Evolutionary conservation across 2,329 filamentous ascomycete genomes (phyloP).

Genomic region (Fusarium guadeloupense): DNA sequence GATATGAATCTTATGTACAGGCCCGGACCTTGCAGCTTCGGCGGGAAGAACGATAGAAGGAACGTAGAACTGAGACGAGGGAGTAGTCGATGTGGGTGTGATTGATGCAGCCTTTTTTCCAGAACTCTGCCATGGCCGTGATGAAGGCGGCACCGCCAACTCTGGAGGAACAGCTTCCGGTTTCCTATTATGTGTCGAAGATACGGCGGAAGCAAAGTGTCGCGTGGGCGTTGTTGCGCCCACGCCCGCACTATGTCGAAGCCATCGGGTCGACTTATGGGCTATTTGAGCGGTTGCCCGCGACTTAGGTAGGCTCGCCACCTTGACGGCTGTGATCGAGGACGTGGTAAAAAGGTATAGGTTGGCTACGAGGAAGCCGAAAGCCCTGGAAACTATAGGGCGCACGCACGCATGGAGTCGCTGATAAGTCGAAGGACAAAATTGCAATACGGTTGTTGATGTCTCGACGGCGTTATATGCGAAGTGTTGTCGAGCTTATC

Average conservation of each 20-base stretch:
- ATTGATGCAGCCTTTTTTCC: slow-evolving; percentile 13
- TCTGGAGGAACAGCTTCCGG: slow-evolving; percentile 37
- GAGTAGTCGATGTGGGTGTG: slow-evolving; percentile 20
- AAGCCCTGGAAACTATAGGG: slow-evolving; percentile 13
- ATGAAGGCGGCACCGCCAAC: slow-evolving; percentile 16
- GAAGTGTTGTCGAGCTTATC: not conserved
- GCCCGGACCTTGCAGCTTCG: slow-evolving; percentile 45
- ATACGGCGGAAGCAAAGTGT: slow-evolving; percentile 45
- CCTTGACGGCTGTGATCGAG: slow-evolving; percentile 39
- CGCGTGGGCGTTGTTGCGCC: slow-evolving; percentile 51
- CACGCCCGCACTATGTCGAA: slow-evolving; percentile 49
- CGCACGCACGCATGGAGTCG: slow-evolving; percentile 13
- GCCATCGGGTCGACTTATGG: slow-evolving; percentile 50
- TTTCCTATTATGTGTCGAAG: slow-evolving; percentile 37
- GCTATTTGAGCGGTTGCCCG: slow-evolving; percentile 57
- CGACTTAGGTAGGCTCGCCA: slow-evolving; percentile 52
- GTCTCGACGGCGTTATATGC: not conserved
- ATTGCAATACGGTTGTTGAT: not conserved
- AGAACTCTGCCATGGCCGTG: slow-evolving; percentile 36
- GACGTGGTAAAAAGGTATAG: slow-evolving; percentile 1
- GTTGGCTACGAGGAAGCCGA: slow-evolving; percentile 20
- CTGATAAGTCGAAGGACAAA: not conserved
- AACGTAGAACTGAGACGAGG: slow-evolving; percentile 45
- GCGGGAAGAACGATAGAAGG: slow-evolving; percentile 50
- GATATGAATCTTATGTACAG: slow-evolving; percentile 53